Percentiles rank a stretch among this genome's conserved stretches.
Conservation (phyloP, 2,329 filamentous ascomycete genomes). For the Alternaria novae-zelandiae region DNA sequence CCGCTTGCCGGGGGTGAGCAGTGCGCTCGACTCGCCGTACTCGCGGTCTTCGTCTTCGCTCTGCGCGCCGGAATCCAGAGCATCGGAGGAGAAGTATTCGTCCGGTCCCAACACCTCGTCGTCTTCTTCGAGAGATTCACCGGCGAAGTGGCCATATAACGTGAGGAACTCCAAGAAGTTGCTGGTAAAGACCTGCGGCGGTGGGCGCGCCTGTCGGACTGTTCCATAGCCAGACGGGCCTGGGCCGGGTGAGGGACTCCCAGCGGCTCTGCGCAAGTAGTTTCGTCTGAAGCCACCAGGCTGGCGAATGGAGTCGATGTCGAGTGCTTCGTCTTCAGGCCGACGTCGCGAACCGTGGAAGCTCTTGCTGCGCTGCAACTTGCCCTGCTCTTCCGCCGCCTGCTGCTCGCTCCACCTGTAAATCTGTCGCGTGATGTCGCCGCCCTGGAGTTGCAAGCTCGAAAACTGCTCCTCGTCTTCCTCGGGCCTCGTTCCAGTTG, state of each 20-base stretch:
- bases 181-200: conserved; percentile 67
- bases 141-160: conserved; percentile 95
- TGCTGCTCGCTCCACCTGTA: conserved; percentile 96
- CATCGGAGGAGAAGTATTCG: conserved; percentile 88
- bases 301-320: conserved; percentile 89
- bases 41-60: conserved; percentile 69
- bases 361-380: conserved; percentile 82
- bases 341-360: conserved; percentile 79
- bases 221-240: conserved; percentile 54
- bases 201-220: conserved; percentile 28
- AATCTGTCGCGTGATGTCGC: conserved; percentile 91
- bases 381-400: conserved; percentile 67
- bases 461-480: conserved; percentile 78
- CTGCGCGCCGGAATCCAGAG: conserved; percentile 63
- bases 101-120: conserved; percentile 86
- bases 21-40: conserved; percentile 84
- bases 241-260: conserved; percentile 62
- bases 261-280: conserved; percentile 78
- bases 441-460: conserved; percentile 88
- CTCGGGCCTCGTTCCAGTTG: conserved; percentile 52
- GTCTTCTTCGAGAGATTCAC: conserved; percentile 95
- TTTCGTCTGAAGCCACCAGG: conserved; percentile 94
- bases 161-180: conserved; percentile 97
- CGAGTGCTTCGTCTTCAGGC: conserved; percentile 78
- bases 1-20: conserved; percentile 73